Evolutionary conservation across 2,329 filamentous ascomycete species (phyloP), one percentile per base, ranked within the genome.

Genomic region (Ampelomyces quisqualis): DNA sequence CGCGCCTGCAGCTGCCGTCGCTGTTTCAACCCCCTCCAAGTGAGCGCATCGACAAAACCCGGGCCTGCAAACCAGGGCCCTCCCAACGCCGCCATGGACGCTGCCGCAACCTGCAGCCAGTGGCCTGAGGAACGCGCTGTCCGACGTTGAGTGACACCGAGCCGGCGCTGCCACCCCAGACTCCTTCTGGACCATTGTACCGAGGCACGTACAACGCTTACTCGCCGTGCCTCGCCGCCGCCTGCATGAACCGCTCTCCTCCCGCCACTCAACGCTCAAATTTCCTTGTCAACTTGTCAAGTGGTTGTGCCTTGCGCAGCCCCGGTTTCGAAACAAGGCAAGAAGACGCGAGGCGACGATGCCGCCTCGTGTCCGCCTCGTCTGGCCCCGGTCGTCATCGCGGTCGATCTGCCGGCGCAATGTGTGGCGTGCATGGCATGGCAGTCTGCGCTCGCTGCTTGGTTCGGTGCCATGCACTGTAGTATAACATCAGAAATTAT

Each of bases 21-120:
- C 38, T 29, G 57, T 59, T 60, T 60, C 57, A 58, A 58, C 47
- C 32, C 31, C 15, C 36, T 22, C 26, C 40, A 42, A 40, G 39
- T 35, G 23, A 37, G 38, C 48, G 28, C 34, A 40, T 11, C 17
- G 29, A 17, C n/a, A n/a, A n/a, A 15, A 7, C 33, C 40, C 41
- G 41, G 38, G 37, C 24, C 40, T 46, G 28, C 43, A 42, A 41
- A 28, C 32, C 31, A 36, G 20, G 13, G 34, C 37, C 39, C 51
- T 23, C 6, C 22, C 9, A 24, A 24, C 22, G n/a, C 22, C n/a
- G 41, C 52, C 55, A 57, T 58, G 44, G 45, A 52, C 42, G 22
- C 15, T 21, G 22, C 27, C 22, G 3, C 9, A 31, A 29, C 19
- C 41, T 34, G 11, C 7, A 2, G 31, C 9, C 31, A 15, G 27